Conservation (phyloP, 1,139 yeast species). For the Suhomyces maxii region DNA sequence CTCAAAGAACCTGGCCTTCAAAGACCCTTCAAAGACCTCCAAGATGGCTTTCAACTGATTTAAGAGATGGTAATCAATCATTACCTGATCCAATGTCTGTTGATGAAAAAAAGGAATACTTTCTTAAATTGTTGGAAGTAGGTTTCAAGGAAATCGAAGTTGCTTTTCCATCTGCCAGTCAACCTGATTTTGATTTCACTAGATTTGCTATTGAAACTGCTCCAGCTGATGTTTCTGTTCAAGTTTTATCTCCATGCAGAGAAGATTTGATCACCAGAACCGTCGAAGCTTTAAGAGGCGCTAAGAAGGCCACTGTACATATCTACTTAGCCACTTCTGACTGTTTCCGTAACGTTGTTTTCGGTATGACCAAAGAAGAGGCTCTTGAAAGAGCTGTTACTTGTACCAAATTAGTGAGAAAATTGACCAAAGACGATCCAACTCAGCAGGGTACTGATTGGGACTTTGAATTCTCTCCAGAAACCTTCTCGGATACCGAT, state of each 20-base stretch:
- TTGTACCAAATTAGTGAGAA: constrained; percentile 76
- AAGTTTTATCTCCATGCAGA: constrained; percentile 89
- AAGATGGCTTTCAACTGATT: constrained; percentile 93
- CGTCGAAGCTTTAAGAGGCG: constrained; percentile 84
- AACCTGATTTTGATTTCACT: constrained; percentile 93
- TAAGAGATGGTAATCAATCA: constrained; percentile 96
- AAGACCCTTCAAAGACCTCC: constrained; percentile 78
- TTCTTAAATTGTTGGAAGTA: constrained; percentile 78
- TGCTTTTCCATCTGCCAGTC: constrained; percentile 94
- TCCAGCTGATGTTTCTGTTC: constrained; percentile 90
- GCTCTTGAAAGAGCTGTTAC: constrained; percentile 78
- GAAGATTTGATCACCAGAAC: constrained; percentile 88
- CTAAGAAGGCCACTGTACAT: constrained; percentile 87
- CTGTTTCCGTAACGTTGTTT: constrained; percentile 86
- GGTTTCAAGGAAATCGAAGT: constrained; percentile 98
- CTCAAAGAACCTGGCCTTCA: constrained; percentile 87
- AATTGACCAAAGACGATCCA: constrained; percentile 88
- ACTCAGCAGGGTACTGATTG: constrained; percentile 69
- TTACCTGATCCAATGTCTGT: constrained; percentile 96
- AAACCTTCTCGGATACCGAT: constrained; percentile 88
- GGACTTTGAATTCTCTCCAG: constrained; percentile 94
- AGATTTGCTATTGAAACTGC: constrained; percentile 89
- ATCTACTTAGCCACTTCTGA: constrained; percentile 91
- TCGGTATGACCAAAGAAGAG: constrained; percentile 80
- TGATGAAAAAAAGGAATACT: constrained; percentile 84